phyloP scores from a whole-genome alignment of 73 alveolate species.

The Tetrahymena elliotti region DNA sequence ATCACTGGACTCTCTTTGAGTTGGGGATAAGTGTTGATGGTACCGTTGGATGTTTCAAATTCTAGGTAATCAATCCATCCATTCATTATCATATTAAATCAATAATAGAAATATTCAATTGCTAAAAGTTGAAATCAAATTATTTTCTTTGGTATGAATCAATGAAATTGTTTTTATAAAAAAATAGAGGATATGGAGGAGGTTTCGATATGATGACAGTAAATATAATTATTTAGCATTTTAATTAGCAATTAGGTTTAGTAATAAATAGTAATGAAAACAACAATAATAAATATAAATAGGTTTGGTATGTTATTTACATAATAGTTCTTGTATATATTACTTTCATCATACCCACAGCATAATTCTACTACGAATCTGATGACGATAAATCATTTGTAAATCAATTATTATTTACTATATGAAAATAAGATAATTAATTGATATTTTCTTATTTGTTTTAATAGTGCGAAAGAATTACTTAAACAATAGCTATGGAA shows the following conservation, averaged over 20 bases:
- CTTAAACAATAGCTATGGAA: constrained; percentile 40
- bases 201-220: constrained; percentile 63
- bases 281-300: not conserved
- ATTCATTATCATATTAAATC: not conserved
- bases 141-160: no score
- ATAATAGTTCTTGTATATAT: constrained; percentile 46
- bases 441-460: not conserved
- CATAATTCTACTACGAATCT: constrained; percentile 63
- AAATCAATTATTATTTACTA: not conserved
- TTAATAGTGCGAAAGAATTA: constrained; percentile 35
- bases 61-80: not conserved
- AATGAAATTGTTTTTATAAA: no score
- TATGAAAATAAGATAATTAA: not conserved
- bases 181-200: constrained; percentile 39
- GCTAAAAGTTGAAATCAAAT: no score
- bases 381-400: constrained; percentile 71
- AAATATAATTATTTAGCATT: not conserved
- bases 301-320: constrained; percentile 65
- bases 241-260: not conserved
- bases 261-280: not conserved
- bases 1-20: constrained; percentile 38
- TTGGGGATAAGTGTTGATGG: constrained; percentile 52
- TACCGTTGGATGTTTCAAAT: constrained; percentile 63
- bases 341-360: constrained; percentile 52
- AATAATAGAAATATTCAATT: no score